Conservation (phyloP, 768 basidiomycete genomes). For the Paxillus rubicundulus region DNA sequence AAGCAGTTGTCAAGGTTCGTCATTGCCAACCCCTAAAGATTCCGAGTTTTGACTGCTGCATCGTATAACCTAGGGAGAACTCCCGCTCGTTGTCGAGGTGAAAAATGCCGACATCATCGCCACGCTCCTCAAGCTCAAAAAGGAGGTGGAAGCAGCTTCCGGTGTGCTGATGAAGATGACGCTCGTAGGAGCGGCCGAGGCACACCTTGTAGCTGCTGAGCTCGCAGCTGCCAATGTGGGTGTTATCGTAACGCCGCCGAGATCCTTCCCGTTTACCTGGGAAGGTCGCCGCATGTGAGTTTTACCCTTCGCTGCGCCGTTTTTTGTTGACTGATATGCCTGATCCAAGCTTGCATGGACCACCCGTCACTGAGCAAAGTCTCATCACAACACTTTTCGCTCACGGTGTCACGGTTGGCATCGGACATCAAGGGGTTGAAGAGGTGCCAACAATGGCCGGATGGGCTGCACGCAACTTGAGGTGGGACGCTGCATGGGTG, state of each 20-base stretch:
- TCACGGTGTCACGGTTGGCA: conserved; percentile 61
- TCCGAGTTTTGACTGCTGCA: conserved; percentile 8
- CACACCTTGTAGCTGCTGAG: conserved; percentile 43
- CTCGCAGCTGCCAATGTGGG: conserved; percentile 58
- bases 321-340: background rate
- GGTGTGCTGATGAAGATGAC: conserved; percentile 40
- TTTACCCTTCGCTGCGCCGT: background rate
- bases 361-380: conserved; percentile 63
- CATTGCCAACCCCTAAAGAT: background rate
- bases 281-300: conserved; percentile 61
- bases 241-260: conserved; percentile 62
- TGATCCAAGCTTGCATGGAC: conserved; percentile 55
- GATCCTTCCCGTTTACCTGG: conserved; percentile 69
- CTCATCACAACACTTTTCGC: conserved; percentile 60
- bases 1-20: conserved; percentile 38
- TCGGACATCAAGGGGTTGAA: conserved; percentile 45
- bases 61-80: conserved; percentile 40
- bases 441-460: conserved; percentile 67
- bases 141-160: conserved; percentile 43
- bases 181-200: conserved; percentile 60
- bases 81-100: conserved; percentile 65
- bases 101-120: conserved; percentile 78
- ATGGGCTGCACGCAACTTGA: conserved; percentile 86
- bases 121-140: conserved; percentile 59
- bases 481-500: conserved; percentile 91